These are phyloP conservation scores for Neofusicoccum parvum DNA, from an alignment of 2,329 filamentous ascomycete genomes.

Conservation along the genomic window DNA sequence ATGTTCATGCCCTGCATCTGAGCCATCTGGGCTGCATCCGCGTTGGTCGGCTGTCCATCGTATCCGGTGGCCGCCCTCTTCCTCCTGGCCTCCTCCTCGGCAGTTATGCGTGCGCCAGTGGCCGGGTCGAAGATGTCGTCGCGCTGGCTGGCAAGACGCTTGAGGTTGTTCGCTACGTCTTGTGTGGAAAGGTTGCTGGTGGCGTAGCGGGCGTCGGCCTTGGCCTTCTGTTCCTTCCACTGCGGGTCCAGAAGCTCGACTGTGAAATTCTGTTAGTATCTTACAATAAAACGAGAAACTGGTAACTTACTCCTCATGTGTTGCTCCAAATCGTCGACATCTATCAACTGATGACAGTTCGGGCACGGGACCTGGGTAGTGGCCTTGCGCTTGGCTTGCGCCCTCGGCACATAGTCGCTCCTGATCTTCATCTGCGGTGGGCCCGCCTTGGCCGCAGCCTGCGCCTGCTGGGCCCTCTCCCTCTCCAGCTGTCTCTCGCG, in stretches of 20 bases:
- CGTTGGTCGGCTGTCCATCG: constrained; percentile 64
- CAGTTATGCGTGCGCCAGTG: constrained; percentile 67
- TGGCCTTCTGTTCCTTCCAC: constrained; percentile 95
- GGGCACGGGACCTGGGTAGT: constrained; percentile 77
- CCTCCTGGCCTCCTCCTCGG: constrained; percentile 72
- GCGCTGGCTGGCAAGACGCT: constrained; percentile 87
- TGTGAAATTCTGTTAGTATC: constrained; percentile 41
- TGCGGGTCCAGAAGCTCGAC: constrained; percentile 89
- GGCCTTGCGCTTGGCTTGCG: constrained; percentile 68
- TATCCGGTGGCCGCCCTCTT: constrained; percentile 69
- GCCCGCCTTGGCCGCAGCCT: constrained; percentile 73
- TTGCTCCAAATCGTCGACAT: constrained; percentile 82
- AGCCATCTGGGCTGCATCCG: constrained; percentile 54
- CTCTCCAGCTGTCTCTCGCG: constrained; percentile 48
- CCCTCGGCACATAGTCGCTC: constrained; percentile 87
- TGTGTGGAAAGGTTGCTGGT: constrained; percentile 84
- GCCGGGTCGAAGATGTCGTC: constrained; percentile 81
- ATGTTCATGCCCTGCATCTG: constrained; percentile 66
- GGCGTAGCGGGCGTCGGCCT: constrained; percentile 79
- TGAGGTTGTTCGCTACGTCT: constrained; percentile 91
- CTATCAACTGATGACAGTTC: constrained; percentile 90
- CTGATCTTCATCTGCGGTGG: constrained; percentile 82
- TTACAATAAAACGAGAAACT: not conserved
- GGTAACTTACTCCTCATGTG: constrained; percentile 77
- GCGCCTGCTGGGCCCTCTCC: constrained; percentile 71